These are phyloP conservation scores for Candida jianshihensis DNA, from an alignment of 805 yeast genomes.

Conservation along the genomic window DNA sequence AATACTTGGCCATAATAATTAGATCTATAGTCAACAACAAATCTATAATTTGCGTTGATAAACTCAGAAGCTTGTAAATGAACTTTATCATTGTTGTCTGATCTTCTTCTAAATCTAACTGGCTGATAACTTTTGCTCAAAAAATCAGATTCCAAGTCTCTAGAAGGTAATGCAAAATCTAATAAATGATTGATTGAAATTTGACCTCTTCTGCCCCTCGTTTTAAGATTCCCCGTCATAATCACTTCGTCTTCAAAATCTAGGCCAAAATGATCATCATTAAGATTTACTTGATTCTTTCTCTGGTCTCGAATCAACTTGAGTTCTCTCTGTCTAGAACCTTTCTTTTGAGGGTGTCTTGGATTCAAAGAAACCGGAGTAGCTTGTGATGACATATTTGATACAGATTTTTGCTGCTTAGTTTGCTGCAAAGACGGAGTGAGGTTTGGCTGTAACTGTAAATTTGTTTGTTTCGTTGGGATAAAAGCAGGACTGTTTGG, in stretches of 20 bases:
- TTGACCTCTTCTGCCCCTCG: conserved; percentile 35
- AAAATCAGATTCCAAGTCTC: conserved; percentile 17
- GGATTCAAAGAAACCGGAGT: conserved; percentile 12
- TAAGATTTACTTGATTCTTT: neutral
- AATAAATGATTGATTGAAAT: conserved; percentile 59
- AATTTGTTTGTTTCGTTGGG: conserved; percentile 8
- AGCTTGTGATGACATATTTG: conserved; percentile 15
- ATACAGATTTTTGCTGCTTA: conserved; percentile 2
- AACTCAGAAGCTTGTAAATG: conserved; percentile 58
- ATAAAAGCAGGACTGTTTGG: conserved; percentile 14
- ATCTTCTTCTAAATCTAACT: conserved; percentile 22
- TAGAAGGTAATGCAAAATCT: conserved; percentile 46
- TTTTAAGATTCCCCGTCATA: conserved; percentile 23
- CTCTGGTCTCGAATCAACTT: neutral
- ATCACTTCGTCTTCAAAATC: conserved; percentile 29
- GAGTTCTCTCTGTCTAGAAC: conserved; percentile 9
- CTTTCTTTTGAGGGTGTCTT: too few relatives aligned
- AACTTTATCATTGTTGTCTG: conserved; percentile 27
- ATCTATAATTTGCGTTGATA: conserved; percentile 78
- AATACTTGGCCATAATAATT: conserved; percentile 49
- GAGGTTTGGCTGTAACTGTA: neutral
- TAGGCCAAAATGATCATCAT: conserved; percentile 21
- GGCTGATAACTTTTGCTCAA: conserved; percentile 8
- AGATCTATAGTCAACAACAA: conserved; percentile 63
- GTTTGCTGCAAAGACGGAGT: neutral